These are phyloP conservation scores for Ilex asprella DNA, from an alignment of 257 asterid species.

Conservation along the genomic window DNA sequence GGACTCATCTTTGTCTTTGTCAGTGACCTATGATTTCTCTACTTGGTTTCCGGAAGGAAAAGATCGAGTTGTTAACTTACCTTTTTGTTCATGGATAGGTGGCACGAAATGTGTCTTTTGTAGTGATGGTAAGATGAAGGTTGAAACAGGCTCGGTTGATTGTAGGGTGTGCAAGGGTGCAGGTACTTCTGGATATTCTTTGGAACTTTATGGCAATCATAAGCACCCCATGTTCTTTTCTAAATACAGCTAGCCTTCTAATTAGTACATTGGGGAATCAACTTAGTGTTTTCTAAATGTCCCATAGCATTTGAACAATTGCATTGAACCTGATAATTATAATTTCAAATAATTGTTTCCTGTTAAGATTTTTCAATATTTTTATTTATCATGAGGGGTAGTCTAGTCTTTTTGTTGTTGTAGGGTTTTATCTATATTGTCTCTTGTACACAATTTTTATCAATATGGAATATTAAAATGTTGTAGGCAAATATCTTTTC, in stretches of 20 bases:
- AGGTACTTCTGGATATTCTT: conserved; percentile 30
- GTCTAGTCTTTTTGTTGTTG: too few relatives aligned
- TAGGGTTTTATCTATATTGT: too few relatives aligned
- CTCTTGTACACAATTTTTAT: too few relatives aligned
- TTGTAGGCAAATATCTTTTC: too few relatives aligned
- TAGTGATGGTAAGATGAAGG: conserved; percentile 83
- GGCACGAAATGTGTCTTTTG: conserved; percentile 96
- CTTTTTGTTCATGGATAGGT: conserved; percentile 34
- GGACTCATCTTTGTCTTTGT: background rate
- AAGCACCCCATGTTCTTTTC: background rate
- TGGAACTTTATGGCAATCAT: background rate
- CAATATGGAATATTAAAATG: too few relatives aligned
- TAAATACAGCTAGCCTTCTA: background rate
- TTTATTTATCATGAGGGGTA: too few relatives aligned
- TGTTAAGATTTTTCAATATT: too few relatives aligned
- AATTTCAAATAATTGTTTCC: too few relatives aligned
- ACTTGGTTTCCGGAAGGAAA: background rate
- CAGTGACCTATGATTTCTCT: background rate
- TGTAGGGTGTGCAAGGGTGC: conserved; percentile 97
- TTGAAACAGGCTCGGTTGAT: conserved; percentile 63
- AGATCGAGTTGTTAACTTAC: background rate
- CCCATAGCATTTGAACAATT: too few relatives aligned
- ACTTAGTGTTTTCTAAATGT: background rate
- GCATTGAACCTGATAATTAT: too few relatives aligned
- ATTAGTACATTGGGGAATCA: background rate